Percentiles rank a stretch among this genome's conserved stretches.
Evolutionary conservation across 306 rosid genomes (phyloP).

Genomic region (Biancaea sappan): DNA sequence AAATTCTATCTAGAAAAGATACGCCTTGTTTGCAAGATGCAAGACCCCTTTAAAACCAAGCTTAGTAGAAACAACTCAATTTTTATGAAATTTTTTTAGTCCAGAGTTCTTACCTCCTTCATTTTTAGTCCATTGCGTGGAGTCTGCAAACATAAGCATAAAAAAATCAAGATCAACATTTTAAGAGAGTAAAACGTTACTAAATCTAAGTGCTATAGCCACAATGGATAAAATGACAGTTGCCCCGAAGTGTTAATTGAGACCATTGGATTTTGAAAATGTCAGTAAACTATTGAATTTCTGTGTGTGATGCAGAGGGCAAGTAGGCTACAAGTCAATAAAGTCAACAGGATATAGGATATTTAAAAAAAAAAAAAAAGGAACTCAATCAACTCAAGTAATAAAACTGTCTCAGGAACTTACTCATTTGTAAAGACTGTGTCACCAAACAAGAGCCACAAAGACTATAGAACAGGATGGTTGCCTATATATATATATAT

Average conservation of each 20-base stretch:
- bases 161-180: conserved; percentile 11
- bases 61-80: background rate
- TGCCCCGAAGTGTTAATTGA: background rate
- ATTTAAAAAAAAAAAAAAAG: no score
- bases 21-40: no score
- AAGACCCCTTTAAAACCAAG: background rate
- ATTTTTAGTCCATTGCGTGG: conserved; percentile 67
- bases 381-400: background rate
- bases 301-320: background rate
- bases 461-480: background rate
- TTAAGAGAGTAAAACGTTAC: conserved; percentile 16
- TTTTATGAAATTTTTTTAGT: conserved; percentile 17
- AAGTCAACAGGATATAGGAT: background rate
- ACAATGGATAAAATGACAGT: conserved; percentile 1
- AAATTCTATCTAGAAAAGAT: no score
- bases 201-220: conserved; percentile 6
- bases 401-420: background rate
- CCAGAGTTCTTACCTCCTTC: conserved; percentile 61
- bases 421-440: background rate
- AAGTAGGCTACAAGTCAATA: background rate
- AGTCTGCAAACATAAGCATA: conserved; percentile 58
- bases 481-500: no score
- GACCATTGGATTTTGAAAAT: conserved; percentile 10
- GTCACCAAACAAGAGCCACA: background rate
- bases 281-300: no score